Conservation (phyloP, 306 rosid species). For the Rosa rugosa region DNA sequence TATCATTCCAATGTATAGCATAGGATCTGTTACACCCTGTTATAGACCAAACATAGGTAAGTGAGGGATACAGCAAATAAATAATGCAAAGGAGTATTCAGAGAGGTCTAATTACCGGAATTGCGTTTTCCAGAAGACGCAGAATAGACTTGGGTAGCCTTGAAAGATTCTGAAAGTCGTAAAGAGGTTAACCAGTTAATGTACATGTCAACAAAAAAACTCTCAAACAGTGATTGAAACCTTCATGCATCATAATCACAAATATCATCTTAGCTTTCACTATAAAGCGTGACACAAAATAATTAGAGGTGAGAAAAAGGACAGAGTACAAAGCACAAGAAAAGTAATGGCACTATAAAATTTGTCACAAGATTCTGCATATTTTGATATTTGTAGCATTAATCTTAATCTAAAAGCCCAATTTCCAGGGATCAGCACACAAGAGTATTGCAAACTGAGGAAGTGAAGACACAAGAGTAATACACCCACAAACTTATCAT, state of each 20-base stretch:
- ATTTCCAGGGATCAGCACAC: background rate
- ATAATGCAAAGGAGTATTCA: conserved; percentile 4
- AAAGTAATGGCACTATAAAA: background rate
- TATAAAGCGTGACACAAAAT: background rate
- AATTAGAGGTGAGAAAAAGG: background rate
- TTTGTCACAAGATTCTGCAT: too few relatives aligned
- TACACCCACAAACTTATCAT: background rate
- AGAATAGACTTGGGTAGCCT: conserved; percentile 76
- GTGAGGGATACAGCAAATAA: conserved; percentile 11
- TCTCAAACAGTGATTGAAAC: background rate
- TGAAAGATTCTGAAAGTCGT: conserved; percentile 66
- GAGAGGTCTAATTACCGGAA: conserved; percentile 63
- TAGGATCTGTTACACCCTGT: conserved; percentile 97
- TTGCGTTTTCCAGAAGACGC: conserved; percentile 75
- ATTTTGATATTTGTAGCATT: background rate
- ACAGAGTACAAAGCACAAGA: background rate
- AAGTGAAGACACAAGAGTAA: background rate
- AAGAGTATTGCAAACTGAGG: background rate
- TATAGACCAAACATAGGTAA: conserved; percentile 33
- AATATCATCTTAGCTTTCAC: background rate
- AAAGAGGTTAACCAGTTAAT: conserved; percentile 20
- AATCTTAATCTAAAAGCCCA: background rate
- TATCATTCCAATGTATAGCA: conserved; percentile 97
- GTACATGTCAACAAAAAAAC: conserved; percentile 12
- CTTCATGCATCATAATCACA: background rate